Evolutionary conservation across 2,329 filamentous ascomycete genomes (phyloP), one percentile per base, ranked within the genome.

Genomic region (Elsinoe batatas): DNA sequence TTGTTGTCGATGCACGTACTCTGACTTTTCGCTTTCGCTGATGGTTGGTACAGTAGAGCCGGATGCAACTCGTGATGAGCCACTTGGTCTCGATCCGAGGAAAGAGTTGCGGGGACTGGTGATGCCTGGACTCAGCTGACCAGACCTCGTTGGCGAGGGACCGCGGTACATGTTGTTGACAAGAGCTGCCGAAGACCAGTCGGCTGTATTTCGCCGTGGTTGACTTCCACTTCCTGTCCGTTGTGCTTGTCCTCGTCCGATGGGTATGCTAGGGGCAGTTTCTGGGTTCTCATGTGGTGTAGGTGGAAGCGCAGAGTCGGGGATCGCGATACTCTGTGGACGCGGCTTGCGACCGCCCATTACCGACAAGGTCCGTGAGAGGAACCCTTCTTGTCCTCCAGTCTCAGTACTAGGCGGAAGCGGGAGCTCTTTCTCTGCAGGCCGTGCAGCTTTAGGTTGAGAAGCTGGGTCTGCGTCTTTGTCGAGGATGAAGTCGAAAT

Each of bases 401-500:
- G 74, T 76, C 60, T 74, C 83, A 64, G 71, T 75, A 17, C 78
- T 73, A 0, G 87, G 87, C 0, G 88, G 83, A 1, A 87, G 80
- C 5, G 88, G 88, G 15, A 94, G 80, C n/a, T 93, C 90, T 70
- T 95, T 95, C 69, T 93, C 85, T 36, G 76, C 79, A n/a, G 17
- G 20, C 10, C 26, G 26, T 11, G 33, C 36, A 11, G 46, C 12
- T 11, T 42, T 43, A 2, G 35, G 18, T 2, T 22, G 7, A 1
- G 57, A 44, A n/a, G 32, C 15, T 6, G 51, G 36, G 17, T 53
- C 13, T 17, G 49, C 22, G 7, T 85, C 87, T 69, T 88, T 87
- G 68, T 95, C 89, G 38, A 96, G 78, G 58, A 97, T 95, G 59
- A 88, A 84, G 72, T 98, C 91, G 63, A 95, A 97, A 62, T 95